Percentiles rank a stretch among this genome's conserved stretches.
Evolutionary conservation across 2,329 filamentous ascomycete genomes (phyloP).

Genomic region (Monosporascus sp.): DNA sequence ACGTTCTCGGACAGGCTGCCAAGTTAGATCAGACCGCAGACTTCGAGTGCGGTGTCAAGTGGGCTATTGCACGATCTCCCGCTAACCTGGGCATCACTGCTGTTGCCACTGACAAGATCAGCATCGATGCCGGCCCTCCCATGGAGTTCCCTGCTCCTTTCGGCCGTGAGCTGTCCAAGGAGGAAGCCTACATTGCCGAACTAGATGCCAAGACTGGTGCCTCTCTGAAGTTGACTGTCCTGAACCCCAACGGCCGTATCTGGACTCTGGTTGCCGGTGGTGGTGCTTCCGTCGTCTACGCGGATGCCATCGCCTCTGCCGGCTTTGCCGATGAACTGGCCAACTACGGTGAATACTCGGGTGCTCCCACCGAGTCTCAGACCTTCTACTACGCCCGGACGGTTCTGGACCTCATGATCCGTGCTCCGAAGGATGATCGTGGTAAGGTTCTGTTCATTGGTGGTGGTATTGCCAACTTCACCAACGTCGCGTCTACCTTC

Average conservation of each 20-base stretch:
- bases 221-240: constrained; percentile 94
- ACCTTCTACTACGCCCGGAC: constrained; percentile 99
- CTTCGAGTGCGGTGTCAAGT: constrained; percentile 98
- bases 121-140: constrained; percentile 90
- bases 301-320: constrained; percentile 93
- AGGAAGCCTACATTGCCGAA: constrained; percentile 98
- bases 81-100: constrained; percentile 79
- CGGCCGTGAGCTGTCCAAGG: constrained; percentile 96
- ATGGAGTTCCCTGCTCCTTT: constrained; percentile 99
- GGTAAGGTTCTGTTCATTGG: constrained; percentile 99
- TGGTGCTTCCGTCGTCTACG: constrained; percentile 98
- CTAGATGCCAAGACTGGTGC: constrained; percentile 99
- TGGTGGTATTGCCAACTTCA: constrained; percentile 99
- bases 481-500: constrained; percentile 98
- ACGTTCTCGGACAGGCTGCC: too few species aligned
- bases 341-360: constrained; percentile 99
- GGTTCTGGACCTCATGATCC: constrained; percentile 94
- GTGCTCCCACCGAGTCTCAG: constrained; percentile 96
- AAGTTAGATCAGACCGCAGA: constrained; percentile 93
- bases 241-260: constrained; percentile 86
- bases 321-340: constrained; percentile 94
- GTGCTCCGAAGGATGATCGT: constrained; percentile 74
- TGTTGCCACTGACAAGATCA: constrained; percentile 69
- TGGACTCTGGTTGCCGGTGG: constrained; percentile 99
- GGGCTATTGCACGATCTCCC: constrained; percentile 91